Percentiles rank a stretch among this genome's conserved stretches.
Evolutionary conservation across 371 early-diverging fungal species (phyloP).

Genomic region (Sporodiniella umbellata): DNA sequence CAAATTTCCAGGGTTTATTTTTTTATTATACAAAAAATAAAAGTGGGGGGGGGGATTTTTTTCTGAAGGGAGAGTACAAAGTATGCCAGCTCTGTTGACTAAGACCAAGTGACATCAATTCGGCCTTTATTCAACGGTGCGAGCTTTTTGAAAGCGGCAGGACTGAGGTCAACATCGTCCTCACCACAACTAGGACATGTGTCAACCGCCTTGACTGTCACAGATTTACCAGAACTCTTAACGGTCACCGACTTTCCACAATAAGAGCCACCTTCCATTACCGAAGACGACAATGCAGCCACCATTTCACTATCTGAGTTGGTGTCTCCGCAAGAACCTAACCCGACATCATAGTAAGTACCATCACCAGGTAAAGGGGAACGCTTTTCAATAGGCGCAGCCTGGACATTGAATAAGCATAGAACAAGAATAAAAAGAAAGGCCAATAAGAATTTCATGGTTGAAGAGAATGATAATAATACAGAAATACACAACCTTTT

Average conservation of each 20-base stretch:
- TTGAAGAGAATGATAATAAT: too few species aligned
- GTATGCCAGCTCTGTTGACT: too few species aligned
- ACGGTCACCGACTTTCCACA: conserved; percentile 24
- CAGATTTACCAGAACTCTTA: conserved; percentile 1
- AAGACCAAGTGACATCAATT: conserved; percentile 39
- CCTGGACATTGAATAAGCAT: not conserved
- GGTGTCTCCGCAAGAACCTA: conserved; percentile 25
- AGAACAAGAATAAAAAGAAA: not conserved
- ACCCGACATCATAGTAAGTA: conserved; percentile 26
- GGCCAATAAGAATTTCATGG: too few species aligned
- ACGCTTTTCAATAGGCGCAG: conserved; percentile 4
- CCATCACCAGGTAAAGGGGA: conserved; percentile 11
- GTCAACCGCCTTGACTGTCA: conserved; percentile 23
- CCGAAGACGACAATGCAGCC: conserved; percentile 16
- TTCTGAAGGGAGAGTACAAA: too few species aligned
- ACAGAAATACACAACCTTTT: too few species aligned
- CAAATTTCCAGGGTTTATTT: too few species aligned
- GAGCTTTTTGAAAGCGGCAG: conserved; percentile 45
- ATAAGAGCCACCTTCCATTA: conserved; percentile 14
- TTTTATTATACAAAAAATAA: too few species aligned
- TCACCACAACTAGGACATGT: conserved; percentile 45
- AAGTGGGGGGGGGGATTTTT: too few species aligned
- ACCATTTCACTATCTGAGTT: conserved; percentile 19
- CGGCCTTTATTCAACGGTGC: conserved; percentile 33
- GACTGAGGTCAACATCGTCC: conserved; percentile 37